phyloP scores from a whole-genome alignment of 2,329 filamentous ascomycete species.

The Colletotrichum karsti region DNA sequence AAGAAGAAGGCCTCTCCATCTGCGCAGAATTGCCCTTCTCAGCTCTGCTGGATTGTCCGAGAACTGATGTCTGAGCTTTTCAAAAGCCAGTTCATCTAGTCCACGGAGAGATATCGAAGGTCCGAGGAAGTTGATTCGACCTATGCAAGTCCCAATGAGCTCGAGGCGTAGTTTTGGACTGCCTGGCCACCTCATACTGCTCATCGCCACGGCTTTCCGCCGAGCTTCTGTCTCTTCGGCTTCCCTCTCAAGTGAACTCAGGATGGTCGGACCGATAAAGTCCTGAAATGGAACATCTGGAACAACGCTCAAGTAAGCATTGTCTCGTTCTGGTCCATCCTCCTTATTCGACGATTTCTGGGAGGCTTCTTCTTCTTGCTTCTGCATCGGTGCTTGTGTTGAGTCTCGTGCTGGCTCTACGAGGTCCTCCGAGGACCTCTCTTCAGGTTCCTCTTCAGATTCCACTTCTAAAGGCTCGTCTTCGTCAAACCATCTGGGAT shows the following conservation, averaged over 20 bases:
- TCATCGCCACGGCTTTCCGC: fast-evolving
- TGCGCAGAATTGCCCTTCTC: neutral
- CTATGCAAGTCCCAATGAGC: neutral
- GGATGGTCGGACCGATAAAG: neutral
- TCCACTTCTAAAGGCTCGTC: no score
- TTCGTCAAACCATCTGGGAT: no score
- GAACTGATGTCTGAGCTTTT: neutral
- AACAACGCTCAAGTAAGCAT: neutral
- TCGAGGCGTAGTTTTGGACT: neutral
- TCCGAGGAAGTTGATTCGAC: neutral
- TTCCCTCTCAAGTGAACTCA: neutral
- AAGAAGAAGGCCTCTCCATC: neutral
- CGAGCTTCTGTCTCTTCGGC: fast-evolving
- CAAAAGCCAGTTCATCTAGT: neutral
- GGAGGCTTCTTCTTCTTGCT: no score
- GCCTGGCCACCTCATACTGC: neutral
- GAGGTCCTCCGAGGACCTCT: no score
- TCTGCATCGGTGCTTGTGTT: no score
- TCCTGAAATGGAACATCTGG: neutral
- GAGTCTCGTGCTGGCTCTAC: no score
- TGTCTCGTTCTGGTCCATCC: no score
- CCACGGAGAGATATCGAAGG: neutral
- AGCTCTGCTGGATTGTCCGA: neutral
- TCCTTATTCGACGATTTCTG: no score
- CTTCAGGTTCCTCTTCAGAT: no score